Evolutionary conservation across 2,329 filamentous ascomycete species (phyloP).

Genomic region (Monilinia laxa): DNA sequence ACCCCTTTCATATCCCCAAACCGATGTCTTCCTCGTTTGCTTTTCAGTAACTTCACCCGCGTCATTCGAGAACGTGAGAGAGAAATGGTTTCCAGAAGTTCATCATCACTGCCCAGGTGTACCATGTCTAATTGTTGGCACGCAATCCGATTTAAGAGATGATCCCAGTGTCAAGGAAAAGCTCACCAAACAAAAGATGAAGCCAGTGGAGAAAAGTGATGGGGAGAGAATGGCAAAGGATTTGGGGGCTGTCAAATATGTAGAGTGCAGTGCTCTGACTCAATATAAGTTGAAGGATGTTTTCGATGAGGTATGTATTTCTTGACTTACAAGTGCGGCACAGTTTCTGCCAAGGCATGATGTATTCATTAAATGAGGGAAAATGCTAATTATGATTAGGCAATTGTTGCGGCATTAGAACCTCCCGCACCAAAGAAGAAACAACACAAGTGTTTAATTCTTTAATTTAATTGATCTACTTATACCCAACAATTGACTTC

Average conservation of each 20-base stretch:
- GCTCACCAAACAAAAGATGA: conserved; percentile 93
- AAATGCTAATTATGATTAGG: conserved; percentile 53
- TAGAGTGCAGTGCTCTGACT: conserved; percentile 96
- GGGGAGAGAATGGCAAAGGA: conserved; percentile 97
- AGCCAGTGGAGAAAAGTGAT: conserved; percentile 85
- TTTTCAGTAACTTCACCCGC: conserved; percentile 97
- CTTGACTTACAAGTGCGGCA: not conserved
- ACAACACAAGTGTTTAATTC: conserved; percentile 66
- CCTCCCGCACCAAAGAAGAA: conserved; percentile 81
- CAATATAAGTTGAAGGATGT: conserved; percentile 99
- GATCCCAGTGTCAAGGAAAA: conserved; percentile 86
- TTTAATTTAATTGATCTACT: conserved; percentile 46
- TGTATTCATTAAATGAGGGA: conserved; percentile 70
- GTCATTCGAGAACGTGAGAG: conserved; percentile 97
- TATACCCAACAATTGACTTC: conserved; percentile 8
- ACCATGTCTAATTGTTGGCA: conserved; percentile 95
- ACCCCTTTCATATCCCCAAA: conserved; percentile 95
- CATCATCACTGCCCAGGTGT: conserved; percentile 98
- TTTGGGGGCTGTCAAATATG: conserved; percentile 96
- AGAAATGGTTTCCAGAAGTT: conserved; percentile 99
- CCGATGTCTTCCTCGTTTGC: conserved; percentile 97
- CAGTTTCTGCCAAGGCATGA: conserved; percentile 8
- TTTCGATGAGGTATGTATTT: conserved; percentile 82
- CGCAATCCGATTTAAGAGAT: conserved; percentile 93
- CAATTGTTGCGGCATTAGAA: conserved; percentile 92